phyloP scores from a whole-genome alignment of 345 rosid genomes.

The Jatropha curcas region DNA sequence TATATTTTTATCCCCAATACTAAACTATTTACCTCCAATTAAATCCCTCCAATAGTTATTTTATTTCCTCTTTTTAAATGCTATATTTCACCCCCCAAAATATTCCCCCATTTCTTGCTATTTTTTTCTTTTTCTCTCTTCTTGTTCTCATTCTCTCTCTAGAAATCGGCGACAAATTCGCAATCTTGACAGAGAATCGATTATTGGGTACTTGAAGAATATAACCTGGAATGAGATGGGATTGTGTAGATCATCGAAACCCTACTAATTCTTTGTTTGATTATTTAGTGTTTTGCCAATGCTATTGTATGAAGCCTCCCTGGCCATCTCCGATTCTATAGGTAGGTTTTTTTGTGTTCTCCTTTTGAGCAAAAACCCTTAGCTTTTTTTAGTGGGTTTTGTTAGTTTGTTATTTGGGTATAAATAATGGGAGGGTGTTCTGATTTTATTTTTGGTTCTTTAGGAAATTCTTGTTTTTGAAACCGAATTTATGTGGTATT shows the following conservation, averaged over 20 bases:
- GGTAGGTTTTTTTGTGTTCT: slow-evolving; percentile 28
- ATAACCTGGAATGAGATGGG: slow-evolving; percentile 7
- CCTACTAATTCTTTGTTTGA: slow-evolving; percentile 20
- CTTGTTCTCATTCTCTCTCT: slow-evolving; percentile 12
- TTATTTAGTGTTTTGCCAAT: slow-evolving; percentile 18
- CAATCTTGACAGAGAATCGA: background rate
- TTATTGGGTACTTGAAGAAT: background rate
- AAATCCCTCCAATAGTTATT: background rate
- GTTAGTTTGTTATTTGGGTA: background rate
- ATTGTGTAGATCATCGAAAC: slow-evolving; percentile 20
- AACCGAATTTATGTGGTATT: slow-evolving; percentile 9
- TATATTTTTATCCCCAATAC: background rate
- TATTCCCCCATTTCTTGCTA: background rate
- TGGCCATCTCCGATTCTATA: slow-evolving; percentile 38
- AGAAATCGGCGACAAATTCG: slow-evolving; percentile 15
- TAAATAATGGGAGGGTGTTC: background rate
- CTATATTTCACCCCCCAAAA: background rate
- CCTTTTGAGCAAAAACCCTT: slow-evolving; percentile 9
- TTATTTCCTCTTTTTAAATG: background rate
- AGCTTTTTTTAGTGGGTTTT: slow-evolving; percentile 10
- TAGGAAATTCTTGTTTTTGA: slow-evolving; percentile 34
- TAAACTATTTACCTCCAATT: background rate
- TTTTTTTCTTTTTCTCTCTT: slow-evolving; percentile 1
- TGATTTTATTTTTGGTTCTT: slow-evolving; percentile 19
- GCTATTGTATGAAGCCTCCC: slow-evolving; percentile 62